These are phyloP conservation scores for Ascochyta koolunga DNA, from an alignment of 2,329 filamentous ascomycete genomes.

Conservation along the genomic window DNA sequence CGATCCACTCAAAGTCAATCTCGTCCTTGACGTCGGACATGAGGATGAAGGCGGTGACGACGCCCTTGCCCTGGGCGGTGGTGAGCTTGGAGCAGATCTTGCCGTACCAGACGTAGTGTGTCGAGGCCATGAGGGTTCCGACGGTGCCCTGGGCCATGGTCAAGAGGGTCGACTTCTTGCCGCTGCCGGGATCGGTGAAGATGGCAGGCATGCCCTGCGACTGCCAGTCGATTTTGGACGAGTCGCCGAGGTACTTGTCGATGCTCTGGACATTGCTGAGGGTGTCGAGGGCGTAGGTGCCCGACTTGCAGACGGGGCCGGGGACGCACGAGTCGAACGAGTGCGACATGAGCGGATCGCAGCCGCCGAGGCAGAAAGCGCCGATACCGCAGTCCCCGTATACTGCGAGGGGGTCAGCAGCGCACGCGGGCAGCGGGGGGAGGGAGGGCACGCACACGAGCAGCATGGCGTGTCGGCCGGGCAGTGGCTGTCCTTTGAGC, in stretches of 20 bases:
- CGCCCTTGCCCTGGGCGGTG: conserved; percentile 82
- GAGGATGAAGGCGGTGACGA: conserved; percentile 96
- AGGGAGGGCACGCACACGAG: conserved; percentile 40
- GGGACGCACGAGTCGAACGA: conserved; percentile 84
- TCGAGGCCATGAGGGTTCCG: conserved; percentile 84
- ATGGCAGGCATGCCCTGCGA: conserved; percentile 75
- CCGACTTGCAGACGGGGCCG: conserved; percentile 78
- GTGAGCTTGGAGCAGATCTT: conserved; percentile 85
- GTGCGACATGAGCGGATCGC: conserved; percentile 85
- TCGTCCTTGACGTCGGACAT: conserved; percentile 97
- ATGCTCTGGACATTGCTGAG: conserved; percentile 74
- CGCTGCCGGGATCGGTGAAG: conserved; percentile 60
- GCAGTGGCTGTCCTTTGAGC: conserved; percentile 63
- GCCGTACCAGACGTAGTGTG: conserved; percentile 95
- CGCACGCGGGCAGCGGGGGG: not conserved
- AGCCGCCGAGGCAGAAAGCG: conserved; percentile 94
- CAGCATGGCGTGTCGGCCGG: conserved; percentile 62
- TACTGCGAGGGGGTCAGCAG: conserved; percentile 60
- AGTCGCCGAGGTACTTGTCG: conserved; percentile 83
- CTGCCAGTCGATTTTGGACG: conserved; percentile 84
- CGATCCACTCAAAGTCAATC: conserved; percentile 96
- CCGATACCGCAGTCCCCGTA: conserved; percentile 93
- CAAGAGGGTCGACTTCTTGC: conserved; percentile 64
- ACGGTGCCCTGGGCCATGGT: conserved; percentile 88
- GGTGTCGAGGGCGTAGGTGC: conserved; percentile 74